Evolutionary conservation across 352 stramenopile genomes (phyloP), one percentile per base, ranked within the genome.

Genomic region (Plasmopara viticola): DNA sequence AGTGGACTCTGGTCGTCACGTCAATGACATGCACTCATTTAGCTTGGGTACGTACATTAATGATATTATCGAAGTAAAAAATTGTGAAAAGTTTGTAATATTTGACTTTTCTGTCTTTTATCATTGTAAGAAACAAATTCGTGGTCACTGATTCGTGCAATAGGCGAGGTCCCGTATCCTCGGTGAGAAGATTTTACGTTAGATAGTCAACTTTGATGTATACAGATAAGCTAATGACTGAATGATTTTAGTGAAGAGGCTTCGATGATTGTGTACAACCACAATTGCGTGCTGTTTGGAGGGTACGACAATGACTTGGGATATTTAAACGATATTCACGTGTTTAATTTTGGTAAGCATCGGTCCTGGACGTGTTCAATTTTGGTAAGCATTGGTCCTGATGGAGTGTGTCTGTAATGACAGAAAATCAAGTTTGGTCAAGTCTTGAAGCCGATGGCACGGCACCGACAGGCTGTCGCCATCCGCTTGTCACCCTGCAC

Each of bases 341-440:
- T 98, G 3, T 99, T 98, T 73, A 94, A 98, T 61, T 98, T 99
- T 58, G 76, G 90, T 76, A 51, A 25, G 60, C 25, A 47, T n/a
- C n/a, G n/a, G n/a, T n/a, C n/a, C n/a, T n/a, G n/a, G n/a, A 98
- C 66, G 66, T 98, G 3, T 99, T 98, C 72, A 94, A 98, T 61
- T 98, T 99, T 58, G 76, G 90, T 76, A 51, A 25, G 60, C 25
- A 47, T n/a, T n/a, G n/a, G n/a, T n/a, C n/a, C n/a, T n/a, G n/a
- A n/a, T n/a, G n/a, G n/a, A n/a, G n/a, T 13, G 15, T 40, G 8
- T 14, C 30, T 37, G 18, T 48, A 33, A 48, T 9, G 13, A 44
- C 44, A 92, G 82, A 70, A 15, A 68, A 70, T 10, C 71, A 66
- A 9, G 78, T 85, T 56, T 99, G 96, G 96, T 91, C 84, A 38